Base-by-base conservation (phyloP, 257 asterid species). In the Solanum rostratum region DNA sequence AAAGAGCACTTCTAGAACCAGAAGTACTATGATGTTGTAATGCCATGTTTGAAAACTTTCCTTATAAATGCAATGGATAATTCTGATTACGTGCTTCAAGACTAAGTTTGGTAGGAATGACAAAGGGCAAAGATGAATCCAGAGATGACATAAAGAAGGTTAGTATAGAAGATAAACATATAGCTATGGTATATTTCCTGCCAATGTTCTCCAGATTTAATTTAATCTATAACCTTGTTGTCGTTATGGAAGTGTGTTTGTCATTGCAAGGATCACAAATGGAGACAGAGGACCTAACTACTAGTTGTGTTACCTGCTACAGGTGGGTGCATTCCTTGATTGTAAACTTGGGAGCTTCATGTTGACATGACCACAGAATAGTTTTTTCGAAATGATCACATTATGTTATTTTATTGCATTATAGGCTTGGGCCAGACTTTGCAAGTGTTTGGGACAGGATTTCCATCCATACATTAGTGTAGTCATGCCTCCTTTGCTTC, bases 381-480 rank as follows among this genome's bases (percentile, higher is more conserved):
- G n/a, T 33, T 33, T 2, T 33, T 33, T 33, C 4, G 2, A 33
- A 2, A 15, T 7, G 76, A 37, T 66, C 76, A 66, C 49, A 63
- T 49, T 30, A 66, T 24, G 16, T 66, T 66, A 55, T 66, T 30
- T 65, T 66, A 10, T 66, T 33, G 15, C 49, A n/a, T n/a, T n/a
- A n/a, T n/a, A n/a, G n/a, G n/a, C n/a, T n/a, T n/a, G n/a, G n/a
- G n/a, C n/a, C n/a, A 33, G 2, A 30, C 95, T 95, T 68, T 94
- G 98, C 98, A 95, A 95, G 92, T 93, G 98, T 86, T 85, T 95
- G 90, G 98, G 98, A 71, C 98, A 93, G 89, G 98, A 95, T 90
- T 95, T 95, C 89, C 98, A 93, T 85, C 98, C 98, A 82, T 95
- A 95, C 87, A 93, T 10, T 73, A 33, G 39, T 33, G 4, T 33